phyloP scores from a whole-genome alignment of 2,329 filamentous ascomycete genomes.

The Xylariales sp. region DNA sequence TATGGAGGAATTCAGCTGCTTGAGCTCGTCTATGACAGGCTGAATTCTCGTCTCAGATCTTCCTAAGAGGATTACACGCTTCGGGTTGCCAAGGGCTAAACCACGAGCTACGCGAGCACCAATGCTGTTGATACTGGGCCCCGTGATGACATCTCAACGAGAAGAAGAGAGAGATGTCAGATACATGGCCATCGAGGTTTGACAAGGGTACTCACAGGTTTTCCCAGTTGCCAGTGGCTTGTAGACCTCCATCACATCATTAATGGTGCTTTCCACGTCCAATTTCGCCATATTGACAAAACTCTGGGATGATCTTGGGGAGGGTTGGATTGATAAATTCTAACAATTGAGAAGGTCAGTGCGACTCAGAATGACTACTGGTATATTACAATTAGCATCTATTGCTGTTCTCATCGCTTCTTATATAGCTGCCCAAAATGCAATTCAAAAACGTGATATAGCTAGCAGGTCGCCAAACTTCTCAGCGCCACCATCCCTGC shows the following conservation, averaged over 20 bases:
- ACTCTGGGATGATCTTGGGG: too few relatives aligned
- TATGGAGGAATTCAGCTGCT: conserved; percentile 25
- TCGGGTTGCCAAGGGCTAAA: conserved; percentile 39
- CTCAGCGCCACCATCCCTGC: too few relatives aligned
- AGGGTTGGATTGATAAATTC: too few relatives aligned
- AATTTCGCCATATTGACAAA: conserved; percentile 1
- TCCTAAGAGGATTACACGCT: conserved; percentile 37
- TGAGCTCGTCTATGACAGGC: conserved; percentile 31
- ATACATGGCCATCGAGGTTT: too few relatives aligned
- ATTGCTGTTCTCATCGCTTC: too few relatives aligned
- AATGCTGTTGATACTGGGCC: conserved; percentile 35
- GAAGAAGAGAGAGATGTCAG: too few relatives aligned
- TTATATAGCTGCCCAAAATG: too few relatives aligned
- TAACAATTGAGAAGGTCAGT: too few relatives aligned
- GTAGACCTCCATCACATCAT: conserved; percentile 1
- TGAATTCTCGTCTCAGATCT: conserved; percentile 38
- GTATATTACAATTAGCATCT: too few relatives aligned
- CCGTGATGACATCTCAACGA: conserved; percentile 34
- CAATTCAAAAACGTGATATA: too few relatives aligned
- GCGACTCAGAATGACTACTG: too few relatives aligned
- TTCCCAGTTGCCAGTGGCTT: not conserved
- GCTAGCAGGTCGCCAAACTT: too few relatives aligned
- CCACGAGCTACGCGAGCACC: conserved; percentile 35
- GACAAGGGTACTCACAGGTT: not conserved
- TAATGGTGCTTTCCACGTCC: not conserved